Conservation (phyloP, 2,329 filamentous ascomycete species). For the Didymosphaeria variabile region DNA sequence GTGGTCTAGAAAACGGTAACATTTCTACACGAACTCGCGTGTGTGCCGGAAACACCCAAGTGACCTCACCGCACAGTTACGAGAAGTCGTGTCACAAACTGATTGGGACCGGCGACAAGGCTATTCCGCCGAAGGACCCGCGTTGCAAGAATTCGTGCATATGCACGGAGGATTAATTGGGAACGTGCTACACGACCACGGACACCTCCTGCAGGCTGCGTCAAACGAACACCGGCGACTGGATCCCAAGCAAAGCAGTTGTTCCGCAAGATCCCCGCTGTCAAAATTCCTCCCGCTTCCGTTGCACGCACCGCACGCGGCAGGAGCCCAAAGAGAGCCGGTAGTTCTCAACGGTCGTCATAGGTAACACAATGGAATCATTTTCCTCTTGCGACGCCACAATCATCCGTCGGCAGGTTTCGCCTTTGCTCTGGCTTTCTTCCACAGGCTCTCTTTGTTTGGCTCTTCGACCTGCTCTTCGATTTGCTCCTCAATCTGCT, state of each 20-base stretch:
- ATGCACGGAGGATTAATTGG: background rate
- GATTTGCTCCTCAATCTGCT: no score
- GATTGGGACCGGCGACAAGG: background rate
- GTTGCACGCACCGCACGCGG: no score
- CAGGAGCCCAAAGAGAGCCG: no score
- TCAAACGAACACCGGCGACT: background rate
- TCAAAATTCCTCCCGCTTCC: no score
- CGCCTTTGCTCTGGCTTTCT: no score
- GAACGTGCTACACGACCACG: slow-evolving; percentile 1
- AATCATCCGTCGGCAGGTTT: no score
- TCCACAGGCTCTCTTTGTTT: no score
- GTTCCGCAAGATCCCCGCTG: background rate
- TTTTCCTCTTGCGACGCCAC: no score
- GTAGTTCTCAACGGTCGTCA: no score
- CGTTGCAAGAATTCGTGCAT: background rate
- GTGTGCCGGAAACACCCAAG: background rate
- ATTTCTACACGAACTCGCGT: background rate
- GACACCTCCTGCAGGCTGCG: background rate
- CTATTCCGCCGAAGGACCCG: background rate
- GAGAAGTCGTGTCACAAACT: slow-evolving; percentile 5
- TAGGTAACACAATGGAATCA: no score
- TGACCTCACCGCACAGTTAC: background rate
- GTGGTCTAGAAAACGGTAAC: background rate
- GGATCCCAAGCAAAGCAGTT: background rate
- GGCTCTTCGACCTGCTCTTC: no score